These are phyloP conservation scores for Suillus subluteus DNA, from an alignment of 768 basidiomycete genomes.

Conservation along the genomic window DNA sequence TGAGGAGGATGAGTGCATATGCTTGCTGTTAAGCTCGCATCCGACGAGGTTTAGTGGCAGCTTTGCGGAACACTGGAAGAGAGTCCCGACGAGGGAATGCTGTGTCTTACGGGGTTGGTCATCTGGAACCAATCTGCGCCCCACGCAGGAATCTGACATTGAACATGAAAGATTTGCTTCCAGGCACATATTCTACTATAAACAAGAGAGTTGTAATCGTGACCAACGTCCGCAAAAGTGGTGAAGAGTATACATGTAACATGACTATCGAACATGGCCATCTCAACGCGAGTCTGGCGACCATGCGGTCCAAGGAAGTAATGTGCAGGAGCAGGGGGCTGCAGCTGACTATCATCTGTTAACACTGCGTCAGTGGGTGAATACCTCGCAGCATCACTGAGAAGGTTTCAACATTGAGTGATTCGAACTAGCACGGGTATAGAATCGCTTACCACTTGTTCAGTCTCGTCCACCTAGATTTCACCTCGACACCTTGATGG, in stretches of 20 bases:
- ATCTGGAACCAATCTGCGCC: constrained; percentile 82
- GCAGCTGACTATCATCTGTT: constrained; percentile 53
- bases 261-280: constrained; percentile 59
- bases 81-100: neutral
- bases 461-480: constrained; percentile 50
- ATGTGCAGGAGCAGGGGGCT: constrained; percentile 54
- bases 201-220: constrained; percentile 9
- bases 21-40: too few relatives aligned
- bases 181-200: constrained; percentile 63
- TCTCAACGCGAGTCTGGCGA: constrained; percentile 49
- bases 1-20: too few relatives aligned
- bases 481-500: constrained; percentile 46
- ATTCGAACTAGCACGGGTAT: constrained; percentile 8
- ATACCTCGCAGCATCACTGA: constrained; percentile 60
- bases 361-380: constrained; percentile 57
- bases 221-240: neutral
- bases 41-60: too few relatives aligned
- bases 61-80: too few relatives aligned
- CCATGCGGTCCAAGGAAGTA: constrained; percentile 73
- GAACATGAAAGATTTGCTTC: constrained; percentile 70
- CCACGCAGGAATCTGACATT: constrained; percentile 90
- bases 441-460: constrained; percentile 47
- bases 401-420: neutral
- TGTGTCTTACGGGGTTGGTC: constrained; percentile 53
- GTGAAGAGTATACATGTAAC: constrained; percentile 54